Conservation (phyloP, 192 early-diverging fungal genomes). For the Coemansia sp. region DNA sequence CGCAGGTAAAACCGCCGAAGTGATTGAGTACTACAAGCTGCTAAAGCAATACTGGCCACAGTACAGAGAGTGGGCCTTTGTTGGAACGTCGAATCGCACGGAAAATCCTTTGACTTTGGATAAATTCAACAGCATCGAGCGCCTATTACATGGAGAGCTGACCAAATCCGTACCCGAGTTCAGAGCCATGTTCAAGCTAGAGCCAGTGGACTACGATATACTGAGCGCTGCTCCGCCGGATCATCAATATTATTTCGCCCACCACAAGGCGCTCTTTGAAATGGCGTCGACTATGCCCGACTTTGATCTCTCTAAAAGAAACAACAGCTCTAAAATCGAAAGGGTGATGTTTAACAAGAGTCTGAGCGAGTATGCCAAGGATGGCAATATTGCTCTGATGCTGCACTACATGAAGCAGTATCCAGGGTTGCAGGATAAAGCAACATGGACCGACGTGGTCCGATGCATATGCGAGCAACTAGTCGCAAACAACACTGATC, state of each 20-base stretch:
- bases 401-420: conserved; percentile 20
- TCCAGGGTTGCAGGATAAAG: conserved; percentile 13
- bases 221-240: too few relatives aligned
- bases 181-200: too few relatives aligned
- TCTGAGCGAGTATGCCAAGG: conserved; percentile 13
- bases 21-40: conserved; percentile 2
- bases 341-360: conserved; percentile 11
- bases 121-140: too few relatives aligned
- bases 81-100: too few relatives aligned
- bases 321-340: background rate
- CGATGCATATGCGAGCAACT: conserved; percentile 23
- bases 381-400: conserved; percentile 14
- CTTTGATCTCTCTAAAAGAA: background rate
- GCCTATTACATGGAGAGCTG: too few relatives aligned
- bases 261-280: too few relatives aligned
- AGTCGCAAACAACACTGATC: background rate
- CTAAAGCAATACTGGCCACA: conserved; percentile 15
- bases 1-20: background rate
- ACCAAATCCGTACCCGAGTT: too few relatives aligned
- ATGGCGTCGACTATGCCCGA: too few relatives aligned
- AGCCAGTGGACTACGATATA: too few relatives aligned
- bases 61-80: conserved; percentile 30
- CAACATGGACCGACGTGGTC: conserved; percentile 19
- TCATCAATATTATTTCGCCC: too few relatives aligned
- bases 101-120: too few relatives aligned